phyloP scores from a whole-genome alignment of 441 rosid species.

The Hypseocharis bilobata region DNA sequence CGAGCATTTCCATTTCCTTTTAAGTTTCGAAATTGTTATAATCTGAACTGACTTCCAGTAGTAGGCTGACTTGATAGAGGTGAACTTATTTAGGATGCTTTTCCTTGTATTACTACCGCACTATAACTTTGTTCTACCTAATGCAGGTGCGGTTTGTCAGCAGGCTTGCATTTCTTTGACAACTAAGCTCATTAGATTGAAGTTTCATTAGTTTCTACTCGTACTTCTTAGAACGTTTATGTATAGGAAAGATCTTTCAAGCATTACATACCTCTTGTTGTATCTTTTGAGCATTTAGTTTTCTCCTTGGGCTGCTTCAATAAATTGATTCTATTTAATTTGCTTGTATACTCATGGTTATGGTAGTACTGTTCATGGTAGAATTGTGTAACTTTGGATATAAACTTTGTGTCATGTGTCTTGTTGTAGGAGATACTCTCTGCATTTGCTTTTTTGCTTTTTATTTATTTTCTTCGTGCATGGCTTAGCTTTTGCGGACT shows the following conservation, averaged over 20 bases:
- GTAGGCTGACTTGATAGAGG: not conserved
- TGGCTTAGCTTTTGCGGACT: not conserved
- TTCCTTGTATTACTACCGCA: no score
- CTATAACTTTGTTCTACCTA: not conserved
- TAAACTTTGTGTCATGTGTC: not conserved
- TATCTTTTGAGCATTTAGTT: not conserved
- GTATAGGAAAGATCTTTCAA: not conserved
- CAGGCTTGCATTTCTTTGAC: not conserved
- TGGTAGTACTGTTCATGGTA: not conserved
- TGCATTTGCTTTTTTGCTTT: no score
- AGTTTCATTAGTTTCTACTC: not conserved
- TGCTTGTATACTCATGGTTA: not conserved
- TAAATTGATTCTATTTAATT: not conserved
- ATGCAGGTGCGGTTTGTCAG: not conserved
- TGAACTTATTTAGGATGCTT: not conserved
- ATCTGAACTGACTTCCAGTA: not conserved
- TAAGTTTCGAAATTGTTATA: not conserved
- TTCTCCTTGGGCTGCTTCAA: slow-evolving; percentile 1
- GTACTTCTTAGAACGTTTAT: not conserved
- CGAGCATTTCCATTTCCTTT: not conserved
- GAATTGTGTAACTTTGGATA: not conserved
- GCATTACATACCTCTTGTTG: not conserved
- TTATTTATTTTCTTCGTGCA: not conserved
- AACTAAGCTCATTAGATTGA: not conserved
- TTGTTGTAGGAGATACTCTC: not conserved